A percentile compares a stretch with the other conserved stretches of the same genome.
Conservation (phyloP, 139 green algal genomes). For the Gonium pectorale region DNA sequence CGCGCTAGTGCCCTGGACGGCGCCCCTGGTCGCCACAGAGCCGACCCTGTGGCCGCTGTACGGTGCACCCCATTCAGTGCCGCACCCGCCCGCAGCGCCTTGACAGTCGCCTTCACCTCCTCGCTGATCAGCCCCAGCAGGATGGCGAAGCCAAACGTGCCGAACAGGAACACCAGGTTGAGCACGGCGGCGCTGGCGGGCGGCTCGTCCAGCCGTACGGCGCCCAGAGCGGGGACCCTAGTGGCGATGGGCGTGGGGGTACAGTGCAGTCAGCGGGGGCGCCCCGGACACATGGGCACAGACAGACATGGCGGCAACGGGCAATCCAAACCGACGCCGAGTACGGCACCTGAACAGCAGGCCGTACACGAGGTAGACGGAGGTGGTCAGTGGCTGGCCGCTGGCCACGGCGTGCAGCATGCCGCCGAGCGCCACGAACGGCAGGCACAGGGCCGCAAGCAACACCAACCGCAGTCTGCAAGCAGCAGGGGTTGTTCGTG, state of each 20-base stretch:
- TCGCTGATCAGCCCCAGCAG: conserved; percentile 38
- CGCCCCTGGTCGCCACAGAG: no score
- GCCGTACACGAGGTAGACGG: conserved; percentile 32
- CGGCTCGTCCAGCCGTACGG: conserved; percentile 35
- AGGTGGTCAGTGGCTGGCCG: conserved; percentile 9
- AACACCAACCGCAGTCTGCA: conserved; percentile 34
- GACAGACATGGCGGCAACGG: no score
- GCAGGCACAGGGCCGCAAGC: conserved; percentile 14
- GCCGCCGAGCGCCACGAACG: conserved; percentile 21
- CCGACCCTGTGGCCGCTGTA: no score
- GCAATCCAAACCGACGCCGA: not conserved
- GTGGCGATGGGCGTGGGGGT: no score
- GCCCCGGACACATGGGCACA: no score
- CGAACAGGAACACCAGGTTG: conserved; percentile 40
- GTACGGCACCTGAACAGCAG: conserved; percentile 19
- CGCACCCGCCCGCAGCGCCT: conserved; percentile 23
- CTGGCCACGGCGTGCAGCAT: not conserved
- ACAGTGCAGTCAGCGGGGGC: no score
- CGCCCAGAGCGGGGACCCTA: conserved; percentile 34
- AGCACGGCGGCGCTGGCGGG: conserved; percentile 15
- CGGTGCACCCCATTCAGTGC: no score
- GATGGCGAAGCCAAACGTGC: conserved; percentile 42
- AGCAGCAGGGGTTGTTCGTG: no score
- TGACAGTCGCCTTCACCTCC: conserved; percentile 39
- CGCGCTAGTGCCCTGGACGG: no score